A percentile compares a stretch with the other conserved stretches of the same genome.
phyloP scores from a whole-genome alignment of 106 monocot genomes.

The Allium fistulosum region DNA sequence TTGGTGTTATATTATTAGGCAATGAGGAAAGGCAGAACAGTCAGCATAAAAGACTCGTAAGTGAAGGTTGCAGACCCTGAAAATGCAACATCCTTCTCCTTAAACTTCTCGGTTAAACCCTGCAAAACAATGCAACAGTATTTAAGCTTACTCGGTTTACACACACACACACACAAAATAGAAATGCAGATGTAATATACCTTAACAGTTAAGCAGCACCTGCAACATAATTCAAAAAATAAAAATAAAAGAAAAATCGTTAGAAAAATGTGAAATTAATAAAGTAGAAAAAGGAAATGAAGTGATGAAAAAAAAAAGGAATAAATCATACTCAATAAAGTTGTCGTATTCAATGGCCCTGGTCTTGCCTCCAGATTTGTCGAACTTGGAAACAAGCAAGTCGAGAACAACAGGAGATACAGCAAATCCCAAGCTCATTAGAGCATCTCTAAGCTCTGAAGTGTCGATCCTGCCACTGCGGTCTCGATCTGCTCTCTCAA shows the following conservation, averaged over 20 bases:
- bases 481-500: slow-evolving; percentile 93
- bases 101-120: slow-evolving; percentile 90
- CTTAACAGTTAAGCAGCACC: slow-evolving; percentile 58
- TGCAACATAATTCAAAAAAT: slow-evolving; percentile 13
- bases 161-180: not conserved
- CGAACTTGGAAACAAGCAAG: slow-evolving; percentile 84
- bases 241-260: slow-evolving; percentile 3
- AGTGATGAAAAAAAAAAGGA: not conserved
- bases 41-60: slow-evolving; percentile 85
- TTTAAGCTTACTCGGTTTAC: too few species aligned
- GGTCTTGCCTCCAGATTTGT: slow-evolving; percentile 67
- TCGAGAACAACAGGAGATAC: slow-evolving; percentile 80
- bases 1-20: slow-evolving; percentile 12
- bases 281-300: not conserved
- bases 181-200: slow-evolving; percentile 9
- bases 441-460: slow-evolving; percentile 74
- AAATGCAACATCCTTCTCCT: slow-evolving; percentile 65
- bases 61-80: slow-evolving; percentile 73
- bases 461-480: slow-evolving; percentile 85
- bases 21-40: slow-evolving; percentile 84
- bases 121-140: slow-evolving; percentile 2
- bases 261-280: not conserved
- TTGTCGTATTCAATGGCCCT: slow-evolving; percentile 90
- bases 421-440: slow-evolving; percentile 74
- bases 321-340: slow-evolving; percentile 82